Base-by-base conservation (phyloP, 2,329 filamentous ascomycete species). In the Simplicillium aogashimaense region DNA sequence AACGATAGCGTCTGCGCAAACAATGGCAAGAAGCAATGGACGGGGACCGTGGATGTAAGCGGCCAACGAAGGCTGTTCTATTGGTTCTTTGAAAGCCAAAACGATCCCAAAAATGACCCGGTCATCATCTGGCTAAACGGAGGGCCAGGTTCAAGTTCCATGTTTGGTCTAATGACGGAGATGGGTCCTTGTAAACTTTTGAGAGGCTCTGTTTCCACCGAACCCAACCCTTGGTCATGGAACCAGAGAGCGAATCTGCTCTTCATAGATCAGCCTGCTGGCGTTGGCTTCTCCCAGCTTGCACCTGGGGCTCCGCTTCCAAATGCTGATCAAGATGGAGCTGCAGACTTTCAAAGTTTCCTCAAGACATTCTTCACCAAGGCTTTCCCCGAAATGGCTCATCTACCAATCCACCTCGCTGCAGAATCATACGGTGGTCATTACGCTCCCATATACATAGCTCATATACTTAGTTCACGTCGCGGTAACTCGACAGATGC, bases 251-350 rank as follows among this genome's bases (percentile, higher is more conserved):
- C 50, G 2, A 50, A 48, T 3, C 55, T 78, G 43, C 47, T 69
- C 15, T 69, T 65, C 42, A 54, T 69, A 41, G 63, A 66, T 50
- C 62, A 66, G 53, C 74, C 74, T 14, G 74, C 76, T 38, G 75
- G 80, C 53, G 69, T 79, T 13, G 70, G 70, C n/a, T 69, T 77
- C 45, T 78, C 73, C 2, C 71, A 68, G 47, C 36, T 45, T 3
- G 44, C 47, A 5, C 40, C 45, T 4, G 47, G 43, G 32, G 41
- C 43, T 11, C 40, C 47, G 1, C 14, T 61, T 1, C 59, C 64
- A 2, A 49, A 45, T 3, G 57, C 56, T 5, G 70, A 69, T 11
- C 59, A 62, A 29, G 59, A 62, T 1, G 64, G 63, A 11, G 66
- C 67, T 1, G 55, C 59, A 35, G 69, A 73, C 49, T 66, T 72